Percentiles rank a stretch among this genome's conserved stretches.
phyloP scores from a whole-genome alignment of 331 rosid species.

The Spiraea crenata region DNA sequence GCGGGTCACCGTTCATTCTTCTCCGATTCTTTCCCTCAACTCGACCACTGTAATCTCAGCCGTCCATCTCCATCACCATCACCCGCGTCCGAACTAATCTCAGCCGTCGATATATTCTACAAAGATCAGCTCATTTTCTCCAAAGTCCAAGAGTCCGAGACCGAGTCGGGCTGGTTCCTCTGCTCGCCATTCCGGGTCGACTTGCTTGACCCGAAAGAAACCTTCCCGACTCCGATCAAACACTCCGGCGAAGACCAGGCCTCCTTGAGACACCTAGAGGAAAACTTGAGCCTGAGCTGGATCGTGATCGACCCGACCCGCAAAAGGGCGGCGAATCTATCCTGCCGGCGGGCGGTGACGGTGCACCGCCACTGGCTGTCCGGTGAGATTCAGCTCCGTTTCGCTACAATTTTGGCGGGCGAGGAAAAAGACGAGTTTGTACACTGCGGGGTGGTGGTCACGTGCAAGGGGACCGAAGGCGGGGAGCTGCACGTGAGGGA shows the following conservation, averaged over 20 bases:
- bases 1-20: slow-evolving; percentile 57
- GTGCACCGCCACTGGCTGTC: slow-evolving; percentile 66
- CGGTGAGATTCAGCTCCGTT: slow-evolving; percentile 50
- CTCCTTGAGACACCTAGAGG: slow-evolving; percentile 44
- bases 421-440: slow-evolving; percentile 23
- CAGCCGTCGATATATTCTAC: slow-evolving; percentile 72
- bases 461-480: slow-evolving; percentile 51
- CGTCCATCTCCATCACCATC: not conserved
- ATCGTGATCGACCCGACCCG: slow-evolving; percentile 54
- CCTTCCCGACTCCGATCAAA: slow-evolving; percentile 39
- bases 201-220: slow-evolving; percentile 50
- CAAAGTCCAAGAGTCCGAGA: slow-evolving; percentile 35
- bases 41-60: slow-evolving; percentile 19
- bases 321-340: slow-evolving; percentile 57
- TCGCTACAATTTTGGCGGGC: slow-evolving; percentile 40
- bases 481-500: slow-evolving; percentile 60
- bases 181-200: slow-evolving; percentile 65
- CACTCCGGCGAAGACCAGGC: slow-evolving; percentile 25
- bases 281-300: slow-evolving; percentile 66
- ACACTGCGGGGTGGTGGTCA: slow-evolving; percentile 57
- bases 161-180: slow-evolving; percentile 56
- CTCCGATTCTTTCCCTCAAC: slow-evolving; percentile 64
- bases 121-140: slow-evolving; percentile 52
- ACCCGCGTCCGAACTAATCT: slow-evolving; percentile 36
- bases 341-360: slow-evolving; percentile 56